A percentile compares a stretch with the other conserved stretches of the same genome.
phyloP scores from a whole-genome alignment of 306 rosid species.

The Ziziphus jujuba region DNA sequence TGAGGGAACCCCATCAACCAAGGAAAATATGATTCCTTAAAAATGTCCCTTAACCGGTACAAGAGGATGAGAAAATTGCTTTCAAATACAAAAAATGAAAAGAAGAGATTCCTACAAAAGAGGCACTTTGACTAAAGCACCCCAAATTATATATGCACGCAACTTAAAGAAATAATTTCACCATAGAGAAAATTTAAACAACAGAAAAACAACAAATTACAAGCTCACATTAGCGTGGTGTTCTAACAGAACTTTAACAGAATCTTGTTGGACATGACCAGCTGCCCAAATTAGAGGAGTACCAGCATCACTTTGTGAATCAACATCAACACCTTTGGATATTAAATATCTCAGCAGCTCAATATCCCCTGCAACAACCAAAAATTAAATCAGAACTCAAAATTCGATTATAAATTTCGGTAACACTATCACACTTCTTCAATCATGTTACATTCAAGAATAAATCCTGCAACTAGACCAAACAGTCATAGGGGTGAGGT shows the following conservation, averaged over 20 bases:
- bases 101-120: neutral
- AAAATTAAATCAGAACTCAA: constrained; percentile 15
- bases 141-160: neutral
- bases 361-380: constrained; percentile 60
- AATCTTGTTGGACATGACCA: constrained; percentile 79
- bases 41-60: neutral
- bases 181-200: neutral
- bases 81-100: neutral
- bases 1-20: neutral
- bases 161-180: neutral
- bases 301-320: constrained; percentile 85
- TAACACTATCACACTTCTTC: neutral
- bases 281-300: constrained; percentile 97
- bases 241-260: constrained; percentile 69
- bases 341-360: constrained; percentile 71
- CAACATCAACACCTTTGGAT: constrained; percentile 64
- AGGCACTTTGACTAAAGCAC: neutral
- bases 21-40: too few species aligned
- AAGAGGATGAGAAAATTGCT: neutral
- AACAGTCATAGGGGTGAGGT: neutral
- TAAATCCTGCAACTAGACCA: neutral
- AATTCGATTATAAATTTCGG: neutral
- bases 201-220: constrained; percentile 5
- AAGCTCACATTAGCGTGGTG: constrained; percentile 71
- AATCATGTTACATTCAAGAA: neutral